A percentile compares a stretch with the other conserved stretches of the same genome.
These are phyloP conservation scores for Macrocybe gigantea DNA, from an alignment of 768 basidiomycete species.

Conservation along the genomic window DNA sequence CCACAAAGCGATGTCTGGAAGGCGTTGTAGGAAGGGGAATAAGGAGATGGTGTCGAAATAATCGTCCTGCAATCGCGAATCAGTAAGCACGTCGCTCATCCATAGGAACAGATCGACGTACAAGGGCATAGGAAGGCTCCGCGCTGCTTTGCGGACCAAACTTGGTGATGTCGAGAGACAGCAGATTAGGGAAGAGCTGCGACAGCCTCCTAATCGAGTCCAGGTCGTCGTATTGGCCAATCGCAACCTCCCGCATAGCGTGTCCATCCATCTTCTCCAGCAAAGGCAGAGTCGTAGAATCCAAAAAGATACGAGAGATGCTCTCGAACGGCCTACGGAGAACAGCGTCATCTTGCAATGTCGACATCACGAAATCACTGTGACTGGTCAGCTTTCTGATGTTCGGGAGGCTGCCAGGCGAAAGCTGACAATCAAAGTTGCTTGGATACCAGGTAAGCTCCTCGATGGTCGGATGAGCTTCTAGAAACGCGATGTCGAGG, in stretches of 20 bases:
- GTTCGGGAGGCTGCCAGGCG: slow-evolving; percentile 12
- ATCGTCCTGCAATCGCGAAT: slow-evolving; percentile 11
- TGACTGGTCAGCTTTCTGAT: slow-evolving; percentile 13
- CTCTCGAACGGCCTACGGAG: slow-evolving; percentile 11
- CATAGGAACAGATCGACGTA: slow-evolving; percentile 3
- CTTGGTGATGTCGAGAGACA: slow-evolving; percentile 14
- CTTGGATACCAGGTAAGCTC: slow-evolving; percentile 19
- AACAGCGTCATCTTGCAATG: slow-evolving; percentile 12
- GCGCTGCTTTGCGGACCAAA: slow-evolving; percentile 10
- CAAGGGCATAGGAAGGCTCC: slow-evolving; percentile 9
- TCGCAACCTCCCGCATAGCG: slow-evolving; percentile 13
- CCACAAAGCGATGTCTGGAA: slow-evolving; percentile 15
- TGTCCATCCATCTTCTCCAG: slow-evolving; percentile 13
- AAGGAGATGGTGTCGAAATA: slow-evolving; percentile 14
- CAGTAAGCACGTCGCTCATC: background rate
- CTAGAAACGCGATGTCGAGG: slow-evolving; percentile 13
- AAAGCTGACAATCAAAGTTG: slow-evolving; percentile 6
- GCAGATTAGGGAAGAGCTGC: slow-evolving; percentile 13
- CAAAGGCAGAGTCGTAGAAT: slow-evolving; percentile 10
- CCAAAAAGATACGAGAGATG: slow-evolving; percentile 14
- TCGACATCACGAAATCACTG: slow-evolving; percentile 10
- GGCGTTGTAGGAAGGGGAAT: slow-evolving; percentile 10
- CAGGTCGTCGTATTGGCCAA: slow-evolving; percentile 15
- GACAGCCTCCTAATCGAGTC: slow-evolving; percentile 13
- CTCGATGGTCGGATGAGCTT: slow-evolving; percentile 17